Percentiles rank a stretch among this genome's conserved stretches.
Evolutionary conservation across 768 basidiomycete genomes (phyloP).

Genomic region (Hirschioporus abietinus): DNA sequence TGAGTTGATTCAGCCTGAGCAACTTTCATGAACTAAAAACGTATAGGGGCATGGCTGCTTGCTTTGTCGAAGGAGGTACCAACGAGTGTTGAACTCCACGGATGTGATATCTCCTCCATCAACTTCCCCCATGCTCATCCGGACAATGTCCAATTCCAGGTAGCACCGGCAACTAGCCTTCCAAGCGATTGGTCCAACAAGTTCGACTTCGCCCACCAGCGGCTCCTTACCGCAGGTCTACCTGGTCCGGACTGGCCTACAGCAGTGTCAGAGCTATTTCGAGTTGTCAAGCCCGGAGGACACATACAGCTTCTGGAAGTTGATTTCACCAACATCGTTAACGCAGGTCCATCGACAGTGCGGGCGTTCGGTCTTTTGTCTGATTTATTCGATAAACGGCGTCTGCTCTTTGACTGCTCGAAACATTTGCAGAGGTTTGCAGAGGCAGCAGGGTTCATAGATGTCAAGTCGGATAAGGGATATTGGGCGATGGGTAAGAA

Average conservation of each 20-base stretch:
- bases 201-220: slow-evolving; percentile 13
- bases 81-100: slow-evolving; percentile 7
- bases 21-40: neutral
- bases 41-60: slow-evolving; percentile 14
- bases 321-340: neutral
- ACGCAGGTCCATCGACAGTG: neutral
- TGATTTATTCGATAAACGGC: neutral
- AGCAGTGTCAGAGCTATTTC: slow-evolving; percentile 5
- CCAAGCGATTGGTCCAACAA: slow-evolving; percentile 7
- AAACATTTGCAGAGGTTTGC: neutral
- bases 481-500: neutral
- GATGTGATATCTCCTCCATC: slow-evolving; percentile 14
- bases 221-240: slow-evolving; percentile 10
- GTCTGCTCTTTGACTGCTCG: neutral
- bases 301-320: slow-evolving; percentile 10
- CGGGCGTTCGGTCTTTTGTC: neutral
- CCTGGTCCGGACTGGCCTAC: slow-evolving; percentile 6
- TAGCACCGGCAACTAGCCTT: slow-evolving; percentile 14
- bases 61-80: slow-evolving; percentile 11
- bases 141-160: slow-evolving; percentile 12
- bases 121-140: slow-evolving; percentile 12
- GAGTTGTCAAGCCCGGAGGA: slow-evolving; percentile 11
- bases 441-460: neutral
- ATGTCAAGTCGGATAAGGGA: neutral
- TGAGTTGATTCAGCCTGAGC: neutral